These are phyloP conservation scores for Phialophora chinensis DNA, from an alignment of 2,329 filamentous ascomycete genomes.

Conservation along the genomic window DNA sequence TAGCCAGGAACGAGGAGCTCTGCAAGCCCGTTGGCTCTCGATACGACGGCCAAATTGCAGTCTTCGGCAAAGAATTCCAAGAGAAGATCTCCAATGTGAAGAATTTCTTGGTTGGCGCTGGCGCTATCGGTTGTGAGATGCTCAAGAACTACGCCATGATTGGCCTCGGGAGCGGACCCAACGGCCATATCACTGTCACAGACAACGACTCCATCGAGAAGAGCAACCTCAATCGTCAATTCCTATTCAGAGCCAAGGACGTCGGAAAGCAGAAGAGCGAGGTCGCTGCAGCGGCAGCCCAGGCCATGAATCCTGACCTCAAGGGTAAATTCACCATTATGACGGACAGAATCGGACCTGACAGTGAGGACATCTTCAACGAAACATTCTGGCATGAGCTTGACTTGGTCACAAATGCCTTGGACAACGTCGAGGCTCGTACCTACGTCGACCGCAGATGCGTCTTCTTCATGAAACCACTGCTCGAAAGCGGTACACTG, in stretches of 20 bases:
- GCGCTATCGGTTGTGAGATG: conserved; percentile 98
- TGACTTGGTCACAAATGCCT: conserved; percentile 92
- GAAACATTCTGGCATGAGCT: conserved; percentile 87
- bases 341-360: conserved; percentile 86
- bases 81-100: conserved; percentile 89
- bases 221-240: conserved; percentile 97
- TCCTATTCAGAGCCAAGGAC: conserved; percentile 90
- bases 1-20: conserved; percentile 77
- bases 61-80: conserved; percentile 92
- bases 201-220: conserved; percentile 99
- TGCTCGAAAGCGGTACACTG: conserved; percentile 96
- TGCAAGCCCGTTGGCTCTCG: conserved; percentile 85
- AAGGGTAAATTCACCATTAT: conserved; percentile 82
- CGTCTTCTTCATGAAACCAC: conserved; percentile 96
- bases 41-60: conserved; percentile 96
- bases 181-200: conserved; percentile 88
- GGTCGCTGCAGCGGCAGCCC: conserved; percentile 84
- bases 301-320: conserved; percentile 94
- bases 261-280: conserved; percentile 98
- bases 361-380: conserved; percentile 93
- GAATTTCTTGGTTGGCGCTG: conserved; percentile 93
- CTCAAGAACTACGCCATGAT: conserved; percentile 99
- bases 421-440: conserved; percentile 96
- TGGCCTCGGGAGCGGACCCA: conserved; percentile 83
- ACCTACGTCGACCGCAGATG: conserved; percentile 96